A percentile compares a stretch with the other conserved stretches of the same genome.
Conservation (phyloP, 2,329 filamentous ascomycete genomes). For the Albophoma yamanashiensis region DNA sequence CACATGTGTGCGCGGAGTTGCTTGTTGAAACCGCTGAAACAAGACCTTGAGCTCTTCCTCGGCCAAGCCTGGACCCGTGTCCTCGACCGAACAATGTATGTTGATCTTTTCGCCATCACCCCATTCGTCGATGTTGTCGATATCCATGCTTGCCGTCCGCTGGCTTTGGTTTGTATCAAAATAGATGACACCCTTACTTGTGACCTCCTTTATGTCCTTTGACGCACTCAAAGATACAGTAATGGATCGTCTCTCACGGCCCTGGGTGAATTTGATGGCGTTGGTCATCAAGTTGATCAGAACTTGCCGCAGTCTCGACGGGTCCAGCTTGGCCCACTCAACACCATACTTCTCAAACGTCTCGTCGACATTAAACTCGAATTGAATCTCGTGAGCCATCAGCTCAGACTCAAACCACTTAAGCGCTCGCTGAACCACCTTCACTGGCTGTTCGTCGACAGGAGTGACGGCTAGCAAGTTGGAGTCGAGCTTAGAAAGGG, state of each 20-base stretch:
- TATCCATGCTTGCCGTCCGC: slow-evolving; percentile 22
- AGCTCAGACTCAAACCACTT: slow-evolving; percentile 76
- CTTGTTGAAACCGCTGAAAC: slow-evolving; percentile 60
- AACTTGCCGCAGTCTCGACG: slow-evolving; percentile 62
- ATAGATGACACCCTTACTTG: slow-evolving; percentile 30
- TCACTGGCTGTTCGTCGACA: slow-evolving; percentile 56
- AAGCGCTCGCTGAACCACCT: slow-evolving; percentile 56
- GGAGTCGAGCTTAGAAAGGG: slow-evolving; percentile 59
- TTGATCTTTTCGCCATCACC: slow-evolving; percentile 60
- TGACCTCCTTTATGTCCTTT: slow-evolving; percentile 32
- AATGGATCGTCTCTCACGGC: slow-evolving; percentile 48
- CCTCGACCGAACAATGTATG: slow-evolving; percentile 60
- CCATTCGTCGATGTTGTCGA: slow-evolving; percentile 53
- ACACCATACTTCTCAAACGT: slow-evolving; percentile 54
- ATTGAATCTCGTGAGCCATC: slow-evolving; percentile 58
- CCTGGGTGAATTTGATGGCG: slow-evolving; percentile 54
- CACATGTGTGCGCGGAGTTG: slow-evolving; percentile 58
- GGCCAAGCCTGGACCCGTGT: slow-evolving; percentile 56
- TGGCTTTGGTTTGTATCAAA: slow-evolving; percentile 34
- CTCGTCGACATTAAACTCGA: slow-evolving; percentile 58
- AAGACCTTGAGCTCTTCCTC: slow-evolving; percentile 55
- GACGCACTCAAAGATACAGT: slow-evolving; percentile 56
- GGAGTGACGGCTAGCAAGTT: slow-evolving; percentile 61
- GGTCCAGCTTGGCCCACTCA: slow-evolving; percentile 66
- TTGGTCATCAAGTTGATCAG: slow-evolving; percentile 67